Conservation (phyloP, 306 rosid species). For the Adenanthera pavonina region DNA sequence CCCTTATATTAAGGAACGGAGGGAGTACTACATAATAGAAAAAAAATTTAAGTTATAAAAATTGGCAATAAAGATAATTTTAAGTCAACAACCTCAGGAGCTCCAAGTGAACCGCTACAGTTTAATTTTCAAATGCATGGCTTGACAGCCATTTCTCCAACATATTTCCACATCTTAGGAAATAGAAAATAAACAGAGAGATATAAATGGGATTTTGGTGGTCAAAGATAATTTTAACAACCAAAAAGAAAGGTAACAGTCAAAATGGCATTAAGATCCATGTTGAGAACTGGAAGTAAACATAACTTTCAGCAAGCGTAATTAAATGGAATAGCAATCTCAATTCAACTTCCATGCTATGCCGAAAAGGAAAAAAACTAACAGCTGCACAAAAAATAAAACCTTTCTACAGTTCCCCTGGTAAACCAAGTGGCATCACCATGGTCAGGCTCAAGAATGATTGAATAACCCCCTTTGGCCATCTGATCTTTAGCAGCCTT, state of each 20-base stretch:
- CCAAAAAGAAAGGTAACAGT: background rate
- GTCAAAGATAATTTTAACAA: slow-evolving; percentile 20
- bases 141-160: slow-evolving; percentile 26
- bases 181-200: slow-evolving; percentile 29
- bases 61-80: background rate
- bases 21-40: too few relatives aligned
- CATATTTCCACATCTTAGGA: slow-evolving; percentile 4
- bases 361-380: slow-evolving; percentile 11
- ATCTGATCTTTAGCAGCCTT: slow-evolving; percentile 95
- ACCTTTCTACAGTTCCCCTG: slow-evolving; percentile 89
- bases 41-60: background rate
- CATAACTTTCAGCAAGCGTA: slow-evolving; percentile 22
- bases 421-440: slow-evolving; percentile 79
- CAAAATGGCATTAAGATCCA: slow-evolving; percentile 19
- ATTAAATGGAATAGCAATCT: slow-evolving; percentile 17
- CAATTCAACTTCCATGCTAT: slow-evolving; percentile 24
- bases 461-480: slow-evolving; percentile 95
- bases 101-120: slow-evolving; percentile 1
- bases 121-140: slow-evolving; percentile 19
- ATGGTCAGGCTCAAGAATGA: slow-evolving; percentile 81
- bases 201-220: background rate
- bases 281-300: slow-evolving; percentile 21
- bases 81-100: slow-evolving; percentile 30
- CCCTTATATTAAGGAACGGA: background rate
- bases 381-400: slow-evolving; percentile 21